Conservation (phyloP, 1,284 basidiomycete genomes). For the Sporisorium exsertum region DNA sequence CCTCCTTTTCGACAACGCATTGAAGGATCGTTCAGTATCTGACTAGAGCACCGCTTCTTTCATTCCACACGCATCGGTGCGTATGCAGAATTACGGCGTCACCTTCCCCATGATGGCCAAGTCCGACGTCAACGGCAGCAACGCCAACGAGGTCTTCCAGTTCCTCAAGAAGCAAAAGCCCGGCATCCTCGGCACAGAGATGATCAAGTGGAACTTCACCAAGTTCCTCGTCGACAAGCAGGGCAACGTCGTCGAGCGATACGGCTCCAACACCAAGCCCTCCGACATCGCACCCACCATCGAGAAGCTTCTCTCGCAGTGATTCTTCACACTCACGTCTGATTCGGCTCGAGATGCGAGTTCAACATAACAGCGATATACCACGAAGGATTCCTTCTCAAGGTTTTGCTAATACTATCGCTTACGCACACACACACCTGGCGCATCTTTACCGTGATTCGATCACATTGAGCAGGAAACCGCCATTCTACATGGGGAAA, state of each 20-base stretch:
- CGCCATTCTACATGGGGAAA: not conserved
- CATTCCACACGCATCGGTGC: not conserved
- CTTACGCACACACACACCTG: not conserved
- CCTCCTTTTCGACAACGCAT: no score
- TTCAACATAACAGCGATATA: not conserved
- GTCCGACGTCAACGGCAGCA: conserved; percentile 85
- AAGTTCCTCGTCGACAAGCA: conserved; percentile 72
- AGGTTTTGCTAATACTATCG: conserved; percentile 29
- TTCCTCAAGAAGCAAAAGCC: conserved; percentile 85
- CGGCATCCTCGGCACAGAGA: conserved; percentile 78
- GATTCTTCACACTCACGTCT: not conserved
- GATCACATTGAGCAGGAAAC: not conserved
- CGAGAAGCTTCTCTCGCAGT: conserved; percentile 72
- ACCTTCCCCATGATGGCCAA: conserved; percentile 69
- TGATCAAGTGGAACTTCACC: conserved; percentile 77
- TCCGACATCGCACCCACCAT: conserved; percentile 77
- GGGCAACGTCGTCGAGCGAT: conserved; percentile 81
- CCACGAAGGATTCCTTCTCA: conserved; percentile 3
- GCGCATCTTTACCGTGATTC: not conserved
- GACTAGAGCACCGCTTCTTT: not conserved
- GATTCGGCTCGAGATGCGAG: not conserved
- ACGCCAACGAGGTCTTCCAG: conserved; percentile 82
- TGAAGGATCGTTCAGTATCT: no score
- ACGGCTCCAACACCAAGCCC: conserved; percentile 83
- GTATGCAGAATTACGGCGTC: conserved; percentile 66